Percentiles rank a stretch among this genome's conserved stretches.
These are phyloP conservation scores for Dactylonectria macrodidyma DNA, from an alignment of 2,329 filamentous ascomycete species.

Conservation along the genomic window DNA sequence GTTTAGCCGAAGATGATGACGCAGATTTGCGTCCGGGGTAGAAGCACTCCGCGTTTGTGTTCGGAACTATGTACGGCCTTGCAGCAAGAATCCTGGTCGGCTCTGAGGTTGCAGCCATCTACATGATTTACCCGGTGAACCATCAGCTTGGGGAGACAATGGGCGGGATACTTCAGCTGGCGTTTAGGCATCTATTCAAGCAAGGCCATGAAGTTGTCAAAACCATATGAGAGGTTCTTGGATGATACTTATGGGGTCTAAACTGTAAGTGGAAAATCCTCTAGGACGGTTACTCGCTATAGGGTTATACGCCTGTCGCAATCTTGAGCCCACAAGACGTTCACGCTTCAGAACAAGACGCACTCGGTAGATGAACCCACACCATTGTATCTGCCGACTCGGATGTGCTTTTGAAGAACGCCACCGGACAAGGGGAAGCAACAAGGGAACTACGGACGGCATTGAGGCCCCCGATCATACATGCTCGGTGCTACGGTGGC, in stretches of 20 bases:
- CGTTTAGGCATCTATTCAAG: too few species aligned
- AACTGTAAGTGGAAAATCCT: neutral
- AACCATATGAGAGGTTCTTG: neutral
- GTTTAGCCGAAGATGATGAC: conserved; percentile 27
- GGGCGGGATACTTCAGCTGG: neutral
- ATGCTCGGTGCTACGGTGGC: conserved; percentile 15
- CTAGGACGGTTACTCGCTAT: neutral
- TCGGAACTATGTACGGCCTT: conserved; percentile 14
- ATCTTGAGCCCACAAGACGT: neutral
- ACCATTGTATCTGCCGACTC: conserved; percentile 14
- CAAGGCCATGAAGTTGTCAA: too few species aligned
- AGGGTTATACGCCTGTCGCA: neutral
- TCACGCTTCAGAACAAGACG: neutral
- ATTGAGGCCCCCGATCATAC: conserved; percentile 15
- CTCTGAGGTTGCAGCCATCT: conserved; percentile 11
- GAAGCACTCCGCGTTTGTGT: conserved; percentile 22
- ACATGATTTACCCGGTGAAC: conserved; percentile 15
- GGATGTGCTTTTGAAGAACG: conserved; percentile 11
- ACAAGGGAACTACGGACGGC: conserved; percentile 7
- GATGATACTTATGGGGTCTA: neutral
- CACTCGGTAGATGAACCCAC: conserved; percentile 15
- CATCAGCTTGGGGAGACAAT: conserved; percentile 2
- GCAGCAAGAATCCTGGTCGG: conserved; percentile 20
- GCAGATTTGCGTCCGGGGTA: conserved; percentile 25
- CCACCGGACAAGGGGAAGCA: conserved; percentile 20